Evolutionary conservation across 1,284 basidiomycete species (phyloP), one percentile per base, ranked within the genome.

Genomic region (Puccinia novopanici): DNA sequence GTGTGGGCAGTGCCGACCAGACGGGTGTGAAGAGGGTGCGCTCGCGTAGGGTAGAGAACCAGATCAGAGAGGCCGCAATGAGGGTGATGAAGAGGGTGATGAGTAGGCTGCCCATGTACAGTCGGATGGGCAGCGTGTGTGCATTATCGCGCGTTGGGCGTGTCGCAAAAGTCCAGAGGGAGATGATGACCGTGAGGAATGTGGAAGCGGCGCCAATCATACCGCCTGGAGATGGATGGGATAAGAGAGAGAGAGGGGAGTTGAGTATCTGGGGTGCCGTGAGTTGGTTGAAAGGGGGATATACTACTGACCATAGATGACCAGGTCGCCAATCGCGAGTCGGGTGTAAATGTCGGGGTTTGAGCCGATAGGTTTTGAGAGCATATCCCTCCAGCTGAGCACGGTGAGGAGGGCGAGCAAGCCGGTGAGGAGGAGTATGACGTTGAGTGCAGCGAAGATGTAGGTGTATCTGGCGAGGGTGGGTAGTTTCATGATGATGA

Each of bases 371-470:
- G 59, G 48, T 48, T 52, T 12, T 17, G 75, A 24, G 30, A 81
- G 40, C 3, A 81, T 17, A 52, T 34, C 4, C 48, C 30, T 68
- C 71, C 71, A 81, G 65, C 40, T n/a, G n/a, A 74, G 27, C 13
- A 81, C 72, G 37, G 61, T 24, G 40, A 74, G 50, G 12, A 75
- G 22, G 48, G 79, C 68, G 45, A 75, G 63, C 22, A 74, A 19
- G 19, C 55, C 72, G 24, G 79, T 72, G 45, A 65, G 48, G 13
- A 81, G 61, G 12, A 81, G 63, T 37, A 67, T 22, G 27, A 75
- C 34, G 65, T 81, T 73, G 61, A 81, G 63, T 37, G 42, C 50
- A 19, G 59, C 70, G 27, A 81, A 81, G 63, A 81, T 81, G 71
- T 74, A 81, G 48, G 79, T 81, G 40, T 75, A 81, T 59, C 79